Percentiles rank a stretch among this genome's conserved stretches.
These are phyloP conservation scores for Diaporthe sp. DNA, from an alignment of 2,329 filamentous ascomycete genomes.

Conservation along the genomic window DNA sequence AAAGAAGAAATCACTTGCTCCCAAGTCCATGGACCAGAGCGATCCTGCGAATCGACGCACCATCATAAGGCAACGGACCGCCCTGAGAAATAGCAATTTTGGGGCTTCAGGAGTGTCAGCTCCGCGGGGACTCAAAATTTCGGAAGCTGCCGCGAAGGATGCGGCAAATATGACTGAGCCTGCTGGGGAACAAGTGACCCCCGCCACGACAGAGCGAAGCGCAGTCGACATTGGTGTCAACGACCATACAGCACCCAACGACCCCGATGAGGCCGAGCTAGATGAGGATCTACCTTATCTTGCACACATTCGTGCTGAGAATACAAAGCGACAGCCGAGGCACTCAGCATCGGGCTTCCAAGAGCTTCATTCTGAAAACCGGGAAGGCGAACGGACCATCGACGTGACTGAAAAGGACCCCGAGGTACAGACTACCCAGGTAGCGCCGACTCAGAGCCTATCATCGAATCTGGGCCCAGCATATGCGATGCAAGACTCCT, in stretches of 20 bases:
- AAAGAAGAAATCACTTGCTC: conserved; percentile 7
- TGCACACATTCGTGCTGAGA: conserved; percentile 25
- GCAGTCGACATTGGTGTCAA: background rate
- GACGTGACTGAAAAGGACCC: background rate
- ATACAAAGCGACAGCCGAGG: background rate
- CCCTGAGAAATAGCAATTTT: conserved; percentile 8
- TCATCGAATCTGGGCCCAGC: background rate
- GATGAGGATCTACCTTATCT: conserved; percentile 34
- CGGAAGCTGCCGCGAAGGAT: conserved; percentile 31
- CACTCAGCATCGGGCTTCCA: background rate
- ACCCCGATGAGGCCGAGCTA: conserved; percentile 1
- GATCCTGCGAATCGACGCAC: conserved; percentile 27
- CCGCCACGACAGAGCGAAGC: background rate
- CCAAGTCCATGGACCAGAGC: background rate
- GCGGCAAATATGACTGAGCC: conserved; percentile 7
- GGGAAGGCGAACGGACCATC: background rate
- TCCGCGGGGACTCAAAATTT: conserved; percentile 31
- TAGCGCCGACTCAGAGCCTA: too few species aligned
- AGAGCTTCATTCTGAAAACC: background rate
- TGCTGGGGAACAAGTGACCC: background rate
- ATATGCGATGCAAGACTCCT: background rate
- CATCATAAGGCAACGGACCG: conserved; percentile 29
- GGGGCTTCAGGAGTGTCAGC: conserved; percentile 7
- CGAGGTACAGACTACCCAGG: background rate
- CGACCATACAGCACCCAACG: background rate